Base-by-base conservation (phyloP, 805 yeast genomes). In the Sugiyamaella qingdaonensis region DNA sequence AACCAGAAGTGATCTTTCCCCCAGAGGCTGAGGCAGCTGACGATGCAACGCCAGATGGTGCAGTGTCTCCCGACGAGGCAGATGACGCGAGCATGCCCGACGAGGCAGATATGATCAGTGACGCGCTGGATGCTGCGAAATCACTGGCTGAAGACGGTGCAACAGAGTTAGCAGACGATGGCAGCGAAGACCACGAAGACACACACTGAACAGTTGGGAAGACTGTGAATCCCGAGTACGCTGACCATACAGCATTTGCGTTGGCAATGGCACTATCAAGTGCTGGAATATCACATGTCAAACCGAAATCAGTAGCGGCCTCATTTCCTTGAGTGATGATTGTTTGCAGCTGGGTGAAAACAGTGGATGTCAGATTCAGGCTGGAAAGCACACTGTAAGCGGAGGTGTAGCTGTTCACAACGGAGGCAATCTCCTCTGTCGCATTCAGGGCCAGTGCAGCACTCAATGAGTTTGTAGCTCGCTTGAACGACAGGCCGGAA, bases 211-310 rank as follows among this genome's bases (percentile, higher is more conserved):
- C 14, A 19, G 27, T 41, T 8, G 45, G 8, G 14, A 41, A 19
- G 7, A 24, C 18, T 13, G 45, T 16, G 33, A 34, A 34, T 34
- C 39, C 39, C 14, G 39, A 34, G 9, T n/a, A 34, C 18, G 14
- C 39, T n/a, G 24, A 13, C 45, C 45, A 41, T 13, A 18, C 45
- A 4, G 24, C 7, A 24, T 41, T 41, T 5, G 45, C 45, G 5
- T 41, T 16, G 14, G n/a, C 45, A 41, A 41, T 18, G n/a, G 45
- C 45, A 41, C 29, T 41, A 41, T 41, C 29, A 41, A 41, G 45
- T n/a, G 24, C 45, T n/a, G 45, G 5, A 19, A 41, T 21, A 7
- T 16, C 29, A 24, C 45, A 41, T 10, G 5, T 13, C n/a, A 41
- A 21, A 16, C 18, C 27, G 45, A 41, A 41, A 5, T 16, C 29